phyloP scores from a whole-genome alignment of 768 basidiomycete genomes.

The Russula vinacea region DNA sequence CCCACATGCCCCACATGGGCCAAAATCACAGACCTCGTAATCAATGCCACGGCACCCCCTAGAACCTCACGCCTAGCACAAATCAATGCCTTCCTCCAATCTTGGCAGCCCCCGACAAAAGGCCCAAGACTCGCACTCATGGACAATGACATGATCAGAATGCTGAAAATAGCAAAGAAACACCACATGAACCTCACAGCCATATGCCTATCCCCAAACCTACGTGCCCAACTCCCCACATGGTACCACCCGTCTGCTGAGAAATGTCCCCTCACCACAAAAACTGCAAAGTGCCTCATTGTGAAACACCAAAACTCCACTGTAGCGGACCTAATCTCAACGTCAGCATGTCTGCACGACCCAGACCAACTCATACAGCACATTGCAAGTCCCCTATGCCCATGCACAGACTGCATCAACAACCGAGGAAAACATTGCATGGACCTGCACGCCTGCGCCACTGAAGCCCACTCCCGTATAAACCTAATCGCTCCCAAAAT shows the following conservation, averaged over 20 bases:
- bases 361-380: not conserved
- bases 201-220: not conserved
- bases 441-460: too few species aligned
- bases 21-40: conserved; percentile 6
- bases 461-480: too few species aligned
- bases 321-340: not conserved
- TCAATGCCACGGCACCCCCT: conserved; percentile 2
- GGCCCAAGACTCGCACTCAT: too few species aligned
- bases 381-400: not conserved
- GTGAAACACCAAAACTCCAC: not conserved
- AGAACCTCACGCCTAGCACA: too few species aligned
- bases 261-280: rapidly evolving
- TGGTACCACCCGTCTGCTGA: not conserved
- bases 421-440: too few species aligned
- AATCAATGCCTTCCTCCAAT: conserved; percentile 26
- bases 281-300: not conserved
- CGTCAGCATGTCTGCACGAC: not conserved
- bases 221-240: not conserved
- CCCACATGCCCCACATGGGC: conserved; percentile 25
- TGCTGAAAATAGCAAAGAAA: conserved; percentile 16
- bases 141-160: not conserved
- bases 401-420: rapidly evolving
- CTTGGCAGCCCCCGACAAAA: conserved; percentile 11
- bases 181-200: not conserved
- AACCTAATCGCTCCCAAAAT: not conserved